phyloP scores from a whole-genome alignment of 495 filamentous ascomycete species.

The Aspergillus baeticus region DNA sequence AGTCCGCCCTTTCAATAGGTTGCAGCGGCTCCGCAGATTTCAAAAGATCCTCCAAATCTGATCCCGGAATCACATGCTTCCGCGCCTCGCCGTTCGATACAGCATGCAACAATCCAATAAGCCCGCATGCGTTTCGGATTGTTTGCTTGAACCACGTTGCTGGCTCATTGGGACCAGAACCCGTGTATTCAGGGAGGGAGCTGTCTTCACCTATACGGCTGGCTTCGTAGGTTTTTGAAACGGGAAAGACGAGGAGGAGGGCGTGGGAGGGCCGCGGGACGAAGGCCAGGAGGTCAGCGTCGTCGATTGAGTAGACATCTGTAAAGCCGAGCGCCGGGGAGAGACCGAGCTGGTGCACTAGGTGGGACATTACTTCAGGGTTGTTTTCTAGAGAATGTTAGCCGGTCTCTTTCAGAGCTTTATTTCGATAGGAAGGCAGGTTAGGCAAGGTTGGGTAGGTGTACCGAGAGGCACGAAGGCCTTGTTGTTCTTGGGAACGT shows the following conservation, averaged over 20 bases:
- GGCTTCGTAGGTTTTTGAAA: conserved; percentile 67
- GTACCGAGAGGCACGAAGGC: conserved; percentile 51
- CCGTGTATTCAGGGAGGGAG: conserved; percentile 47
- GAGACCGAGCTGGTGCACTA: conserved; percentile 75
- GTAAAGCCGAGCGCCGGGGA: conserved; percentile 64
- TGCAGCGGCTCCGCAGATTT: conserved; percentile 40
- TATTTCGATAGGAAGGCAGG: neutral
- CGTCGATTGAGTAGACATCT: conserved; percentile 81
- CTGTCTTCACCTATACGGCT: conserved; percentile 65
- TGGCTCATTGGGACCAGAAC: conserved; percentile 52
- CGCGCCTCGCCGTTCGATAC: conserved; percentile 60
- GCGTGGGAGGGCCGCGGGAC: conserved; percentile 81
- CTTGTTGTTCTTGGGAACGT: conserved; percentile 40
- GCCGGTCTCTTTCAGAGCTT: neutral
- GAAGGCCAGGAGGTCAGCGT: conserved; percentile 74
- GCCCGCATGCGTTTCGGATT: conserved; percentile 82
- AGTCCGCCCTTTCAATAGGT: conserved; percentile 59
- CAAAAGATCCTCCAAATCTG: conserved; percentile 47
- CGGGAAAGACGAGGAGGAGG: conserved; percentile 81
- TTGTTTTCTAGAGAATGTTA: conserved; percentile 56
- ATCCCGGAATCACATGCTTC: conserved; percentile 40
- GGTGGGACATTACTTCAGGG: conserved; percentile 74
- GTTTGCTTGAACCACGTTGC: conserved; percentile 91
- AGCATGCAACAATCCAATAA: conserved; percentile 79
- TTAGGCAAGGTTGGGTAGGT: neutral